Percentiles rank a stretch among this genome's conserved stretches.
Evolutionary conservation across 257 asterid genomes (phyloP).

Genomic region (Echites panduratus): DNA sequence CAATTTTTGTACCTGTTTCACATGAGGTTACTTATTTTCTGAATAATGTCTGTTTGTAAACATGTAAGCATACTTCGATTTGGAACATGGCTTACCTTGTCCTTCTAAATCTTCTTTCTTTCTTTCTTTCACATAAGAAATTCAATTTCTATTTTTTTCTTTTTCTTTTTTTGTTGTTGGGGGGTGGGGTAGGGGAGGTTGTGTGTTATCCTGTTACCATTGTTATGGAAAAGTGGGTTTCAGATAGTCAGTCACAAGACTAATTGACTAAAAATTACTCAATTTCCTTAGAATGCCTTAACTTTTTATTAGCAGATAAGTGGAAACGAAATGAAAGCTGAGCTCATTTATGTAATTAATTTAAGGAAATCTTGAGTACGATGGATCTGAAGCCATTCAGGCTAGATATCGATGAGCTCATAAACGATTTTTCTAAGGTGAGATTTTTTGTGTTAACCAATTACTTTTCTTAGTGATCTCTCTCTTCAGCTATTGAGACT

Average conservation of each 20-base stretch:
- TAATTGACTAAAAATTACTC: neutral
- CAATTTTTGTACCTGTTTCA: neutral
- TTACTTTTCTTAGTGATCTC: neutral
- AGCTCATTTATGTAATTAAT: neutral
- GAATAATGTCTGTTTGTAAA: neutral
- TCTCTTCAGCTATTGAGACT: neutral
- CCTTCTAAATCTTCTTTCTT: neutral
- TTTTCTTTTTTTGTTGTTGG: no score
- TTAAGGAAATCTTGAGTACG: neutral
- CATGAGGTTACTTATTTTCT: neutral
- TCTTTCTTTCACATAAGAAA: neutral
- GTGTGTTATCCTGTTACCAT: neutral
- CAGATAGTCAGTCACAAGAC: neutral
- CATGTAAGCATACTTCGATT: neutral
- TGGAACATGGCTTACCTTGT: neutral
- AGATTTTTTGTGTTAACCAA: neutral
- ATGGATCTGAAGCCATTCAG: conserved; percentile 79
- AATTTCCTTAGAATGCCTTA: neutral
- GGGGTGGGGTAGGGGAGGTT: no score
- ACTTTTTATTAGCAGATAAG: neutral
- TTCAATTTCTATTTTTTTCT: no score
- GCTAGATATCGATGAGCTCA: conserved; percentile 80
- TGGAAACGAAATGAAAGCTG: neutral
- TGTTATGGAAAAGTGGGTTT: neutral
- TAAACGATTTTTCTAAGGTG: conserved; percentile 60